Evolutionary conservation across 768 basidiomycete species (phyloP).

Genomic region (Boletus tomentosulus): DNA sequence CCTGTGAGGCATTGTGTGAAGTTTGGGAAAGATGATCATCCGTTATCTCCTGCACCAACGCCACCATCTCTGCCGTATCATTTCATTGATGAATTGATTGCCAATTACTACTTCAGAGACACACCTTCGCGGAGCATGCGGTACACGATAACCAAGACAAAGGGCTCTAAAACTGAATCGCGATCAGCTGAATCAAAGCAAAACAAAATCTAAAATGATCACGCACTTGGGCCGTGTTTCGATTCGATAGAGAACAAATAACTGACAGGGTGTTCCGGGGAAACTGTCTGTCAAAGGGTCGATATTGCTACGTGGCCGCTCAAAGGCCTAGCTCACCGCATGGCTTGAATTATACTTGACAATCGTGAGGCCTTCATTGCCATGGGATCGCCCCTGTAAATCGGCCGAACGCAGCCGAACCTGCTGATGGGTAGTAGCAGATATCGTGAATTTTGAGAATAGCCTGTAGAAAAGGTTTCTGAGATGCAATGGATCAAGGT

Average conservation of each 20-base stretch:
- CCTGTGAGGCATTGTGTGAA: conserved; percentile 32
- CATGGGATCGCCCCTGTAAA: conserved; percentile 44
- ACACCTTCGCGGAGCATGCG: conserved; percentile 80
- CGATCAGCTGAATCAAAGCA: conserved; percentile 4
- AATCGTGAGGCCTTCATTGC: conserved; percentile 49
- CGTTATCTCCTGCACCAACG: conserved; percentile 51
- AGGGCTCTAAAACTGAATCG: conserved; percentile 53
- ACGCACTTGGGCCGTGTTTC: conserved; percentile 52
- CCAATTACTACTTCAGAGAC: conserved; percentile 1
- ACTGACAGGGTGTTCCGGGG: conserved; percentile 68
- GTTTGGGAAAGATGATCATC: conserved; percentile 38
- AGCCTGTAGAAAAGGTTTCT: conserved; percentile 46
- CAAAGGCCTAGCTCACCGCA: conserved; percentile 38
- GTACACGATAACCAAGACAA: conserved; percentile 66
- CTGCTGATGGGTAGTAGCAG: conserved; percentile 72
- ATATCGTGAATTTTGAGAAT: conserved; percentile 88
- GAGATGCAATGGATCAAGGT: neutral
- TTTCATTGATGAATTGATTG: conserved; percentile 6
- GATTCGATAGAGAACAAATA: conserved; percentile 81
- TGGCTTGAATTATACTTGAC: conserved; percentile 44
- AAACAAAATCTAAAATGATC: neutral
- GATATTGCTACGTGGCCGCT: neutral
- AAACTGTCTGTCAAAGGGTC: conserved; percentile 55
- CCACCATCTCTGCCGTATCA: conserved; percentile 56
- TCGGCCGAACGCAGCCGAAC: conserved; percentile 68